Base-by-base conservation (phyloP, 2,329 filamentous ascomycete species). In the Cercospora berteroae region DNA sequence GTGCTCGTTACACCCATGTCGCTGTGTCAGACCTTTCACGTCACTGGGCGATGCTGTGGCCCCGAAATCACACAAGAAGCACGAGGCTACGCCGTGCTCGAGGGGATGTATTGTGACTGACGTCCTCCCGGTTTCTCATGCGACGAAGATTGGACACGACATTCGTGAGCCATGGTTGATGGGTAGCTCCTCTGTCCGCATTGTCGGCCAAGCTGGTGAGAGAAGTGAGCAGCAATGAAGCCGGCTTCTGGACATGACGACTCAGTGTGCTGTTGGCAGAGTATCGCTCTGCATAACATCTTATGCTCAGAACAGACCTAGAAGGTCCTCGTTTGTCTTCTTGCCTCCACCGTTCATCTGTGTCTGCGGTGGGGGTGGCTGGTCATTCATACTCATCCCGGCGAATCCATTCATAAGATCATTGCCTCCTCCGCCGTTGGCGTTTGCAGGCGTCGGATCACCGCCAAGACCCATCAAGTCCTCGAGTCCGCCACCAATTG, bases 341-440 rank as follows among this genome's bases (percentile, higher is more conserved):
- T 83, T 83, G 59, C 73, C 72, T 78, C 69, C 82, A 77, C 72
- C 71, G 39, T 73, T 73, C 75, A 90, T 86, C 77, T 87, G 85
- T 10, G 83, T 82, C 4, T 90, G 83, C 16, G 90, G 89, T 33
- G 90, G 85, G 18, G 90, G 88, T 71, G 89, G 87, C 70, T 83
- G 87, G 48, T 87, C 88, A 57, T 88, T 86, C 76, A 99, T 83
- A 80, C 92, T 89, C 81, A 99, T 83, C 4, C 88, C 88, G 29
- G 89, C 91, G 77, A 99, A 96, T 0, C 94, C 94, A 76, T 93
- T 93, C 83, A 89, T 84, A 84, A 97, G 74, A 70, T 83, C 84
- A 73, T 88, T 86, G 72, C 80, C 74, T 77, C 69, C 74, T 57
- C 75, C 76, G 56, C 73, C 73, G 50, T 69, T 71, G 9, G 65